Conservation (phyloP, 306 rosid species). For the Vigna nakashimae region DNA sequence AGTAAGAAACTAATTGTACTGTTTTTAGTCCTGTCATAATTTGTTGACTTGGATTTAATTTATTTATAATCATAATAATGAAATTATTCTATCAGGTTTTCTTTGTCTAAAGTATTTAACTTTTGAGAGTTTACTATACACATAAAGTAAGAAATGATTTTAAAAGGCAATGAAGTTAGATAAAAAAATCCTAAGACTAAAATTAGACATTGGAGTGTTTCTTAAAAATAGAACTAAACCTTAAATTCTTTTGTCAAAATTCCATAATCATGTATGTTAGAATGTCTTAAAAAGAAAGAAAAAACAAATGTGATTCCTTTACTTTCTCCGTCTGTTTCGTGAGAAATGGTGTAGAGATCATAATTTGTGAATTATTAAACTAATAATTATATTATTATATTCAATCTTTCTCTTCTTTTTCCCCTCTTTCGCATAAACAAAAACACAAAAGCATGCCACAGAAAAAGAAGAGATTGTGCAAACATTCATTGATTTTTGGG, state of each 20-base stretch:
- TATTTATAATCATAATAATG: not conserved
- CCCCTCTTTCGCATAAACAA: slow-evolving; percentile 29
- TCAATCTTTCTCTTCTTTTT: slow-evolving; percentile 2
- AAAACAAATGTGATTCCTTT: slow-evolving; percentile 33
- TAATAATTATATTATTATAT: not conserved
- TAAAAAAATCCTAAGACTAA: not conserved
- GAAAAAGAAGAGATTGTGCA: slow-evolving; percentile 34
- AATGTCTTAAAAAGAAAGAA: not conserved
- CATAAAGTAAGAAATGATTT: no score
- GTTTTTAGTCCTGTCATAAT: not conserved
- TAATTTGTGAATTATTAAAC: not conserved
- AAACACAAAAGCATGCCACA: slow-evolving; percentile 17
- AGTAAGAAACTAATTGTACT: not conserved
- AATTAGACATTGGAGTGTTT: not conserved
- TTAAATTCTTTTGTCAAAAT: not conserved
- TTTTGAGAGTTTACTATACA: not conserved
- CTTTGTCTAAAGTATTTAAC: not conserved
- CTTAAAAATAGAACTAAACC: not conserved
- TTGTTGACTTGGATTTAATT: not conserved
- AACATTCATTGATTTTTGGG: slow-evolving; percentile 45
- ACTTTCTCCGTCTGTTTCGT: slow-evolving; percentile 52
- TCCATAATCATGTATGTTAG: not conserved
- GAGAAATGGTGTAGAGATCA: slow-evolving; percentile 42
- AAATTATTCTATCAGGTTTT: not conserved
- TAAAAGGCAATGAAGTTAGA: not conserved